Evolutionary conservation across 257 asterid genomes (phyloP).

Genomic region (Avicennia marina): DNA sequence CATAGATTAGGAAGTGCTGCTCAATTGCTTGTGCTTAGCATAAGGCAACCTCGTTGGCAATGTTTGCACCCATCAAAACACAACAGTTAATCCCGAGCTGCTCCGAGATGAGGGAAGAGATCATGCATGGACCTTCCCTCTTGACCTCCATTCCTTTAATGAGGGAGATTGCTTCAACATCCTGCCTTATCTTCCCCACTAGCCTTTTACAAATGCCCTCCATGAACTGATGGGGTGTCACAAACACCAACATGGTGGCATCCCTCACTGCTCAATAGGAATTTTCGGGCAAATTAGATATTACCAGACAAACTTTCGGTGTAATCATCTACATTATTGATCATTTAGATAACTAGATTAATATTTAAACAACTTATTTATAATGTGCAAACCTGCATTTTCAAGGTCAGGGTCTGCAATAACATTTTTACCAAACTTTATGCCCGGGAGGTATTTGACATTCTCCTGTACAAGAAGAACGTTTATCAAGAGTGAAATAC

Average conservation of each 20-base stretch:
- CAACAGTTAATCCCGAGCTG: conserved; percentile 68
- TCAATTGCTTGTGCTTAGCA: background rate
- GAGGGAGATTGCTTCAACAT: conserved; percentile 71
- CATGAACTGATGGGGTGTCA: conserved; percentile 92
- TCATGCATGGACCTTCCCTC: conserved; percentile 95
- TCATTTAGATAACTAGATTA: background rate
- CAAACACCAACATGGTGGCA: conserved; percentile 81
- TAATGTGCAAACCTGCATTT: conserved; percentile 57
- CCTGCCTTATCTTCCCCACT: conserved; percentile 50
- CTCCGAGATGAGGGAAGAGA: conserved; percentile 67
- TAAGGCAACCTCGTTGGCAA: conserved; percentile 70
- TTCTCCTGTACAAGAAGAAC: conserved; percentile 46
- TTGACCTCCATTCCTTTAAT: conserved; percentile 91
- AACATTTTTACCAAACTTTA: conserved; percentile 78
- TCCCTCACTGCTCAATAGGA: conserved; percentile 52
- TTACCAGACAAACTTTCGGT: background rate
- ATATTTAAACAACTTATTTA: no score
- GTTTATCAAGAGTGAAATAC: background rate
- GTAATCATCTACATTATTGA: background rate
- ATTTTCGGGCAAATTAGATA: background rate
- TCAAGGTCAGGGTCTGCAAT: conserved; percentile 74
- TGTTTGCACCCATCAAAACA: conserved; percentile 90
- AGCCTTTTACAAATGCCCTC: conserved; percentile 75
- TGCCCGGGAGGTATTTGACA: conserved; percentile 79
- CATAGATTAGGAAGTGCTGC: background rate